Evolutionary conservation across 768 basidiomycete species (phyloP), one percentile per base, ranked within the genome.

Genomic region (Roridomyces roridus): DNA sequence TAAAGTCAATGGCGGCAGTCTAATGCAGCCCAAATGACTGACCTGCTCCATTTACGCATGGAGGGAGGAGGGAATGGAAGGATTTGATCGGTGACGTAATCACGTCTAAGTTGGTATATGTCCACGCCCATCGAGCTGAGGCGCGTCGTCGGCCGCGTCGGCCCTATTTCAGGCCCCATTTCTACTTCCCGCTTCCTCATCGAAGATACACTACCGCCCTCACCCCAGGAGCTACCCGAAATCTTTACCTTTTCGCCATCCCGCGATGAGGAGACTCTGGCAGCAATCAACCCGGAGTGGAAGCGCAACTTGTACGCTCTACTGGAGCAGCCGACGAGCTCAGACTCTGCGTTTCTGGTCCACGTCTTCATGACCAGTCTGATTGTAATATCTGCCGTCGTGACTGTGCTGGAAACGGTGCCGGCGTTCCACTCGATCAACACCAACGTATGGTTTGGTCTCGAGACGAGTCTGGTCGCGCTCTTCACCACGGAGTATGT

Each of bases 401-500:
- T 93, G 24, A 93, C 91, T 0, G 78, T 92, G 5, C 74, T 93
- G 23, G 91, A 93, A 70, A 93, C 92, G 0, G 86, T 93, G 1
- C 91, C 89, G 0, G 80, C 84, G 1, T 86, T 92, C 60, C 90
- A 90, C 67, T 80, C 82, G 10, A 84, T 87, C 3, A 82, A 86
- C 3, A 84, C 82, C 14, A 77, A 85, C 34, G 76, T 89, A 7
- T 93, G 94, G 85, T 96, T 96, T 59, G 94, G 94, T 1, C 68
- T 94, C 20, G 94, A 96, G 74, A 94, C 93, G 17, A 86, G 82
- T 47, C 72, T 96, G 10, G 61, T 96, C 23, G 85, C 87, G 44
- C 69, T 95, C 3, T 96, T 96, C 70, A 95, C 94, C 0, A 78
- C 93, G 54, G 94, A 97, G 72, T 96, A 92, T 67, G 69, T 88